A percentile compares a stretch with the other conserved stretches of the same genome.
These are phyloP conservation scores for Cubamyces sp. DNA, from an alignment of 768 basidiomycete genomes.

Conservation along the genomic window DNA sequence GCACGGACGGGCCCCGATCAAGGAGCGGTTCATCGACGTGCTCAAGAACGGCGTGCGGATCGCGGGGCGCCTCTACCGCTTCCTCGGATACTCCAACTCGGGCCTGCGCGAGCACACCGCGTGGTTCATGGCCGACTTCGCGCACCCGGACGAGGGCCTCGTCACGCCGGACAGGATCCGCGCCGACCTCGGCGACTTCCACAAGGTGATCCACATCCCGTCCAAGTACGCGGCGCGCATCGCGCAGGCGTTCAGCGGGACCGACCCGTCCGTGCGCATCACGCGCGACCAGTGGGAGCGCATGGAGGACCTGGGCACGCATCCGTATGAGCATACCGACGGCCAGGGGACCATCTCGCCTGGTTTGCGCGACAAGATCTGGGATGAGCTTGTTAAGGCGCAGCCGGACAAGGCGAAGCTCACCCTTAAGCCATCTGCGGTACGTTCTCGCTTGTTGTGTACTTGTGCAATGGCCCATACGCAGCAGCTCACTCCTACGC, in stretches of 20 bases:
- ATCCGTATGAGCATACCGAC: slow-evolving; percentile 62
- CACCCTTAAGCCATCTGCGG: slow-evolving; percentile 59
- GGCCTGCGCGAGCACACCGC: slow-evolving; percentile 26
- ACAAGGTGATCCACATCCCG: slow-evolving; percentile 45
- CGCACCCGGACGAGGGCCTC: slow-evolving; percentile 18
- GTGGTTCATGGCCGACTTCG: slow-evolving; percentile 31
- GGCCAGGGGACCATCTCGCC: slow-evolving; percentile 79
- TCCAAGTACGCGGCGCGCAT: slow-evolving; percentile 84
- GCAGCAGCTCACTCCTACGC: neutral
- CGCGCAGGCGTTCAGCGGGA: slow-evolving; percentile 83
- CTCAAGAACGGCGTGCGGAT: slow-evolving; percentile 26
- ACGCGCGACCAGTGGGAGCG: slow-evolving; percentile 59
- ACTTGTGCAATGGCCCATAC: neutral
- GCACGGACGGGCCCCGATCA: slow-evolving; percentile 23
- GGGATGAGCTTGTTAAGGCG: slow-evolving; percentile 51
- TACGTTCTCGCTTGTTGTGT: slow-evolving; percentile 40
- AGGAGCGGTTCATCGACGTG: slow-evolving; percentile 26
- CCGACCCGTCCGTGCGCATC: slow-evolving; percentile 70
- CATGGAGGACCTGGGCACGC: slow-evolving; percentile 50
- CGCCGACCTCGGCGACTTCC: slow-evolving; percentile 66
- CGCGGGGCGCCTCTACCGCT: slow-evolving; percentile 27
- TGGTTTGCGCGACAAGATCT: slow-evolving; percentile 59
- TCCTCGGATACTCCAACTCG: slow-evolving; percentile 28
- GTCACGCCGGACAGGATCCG: slow-evolving; percentile 58
- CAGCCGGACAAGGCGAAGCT: slow-evolving; percentile 38